phyloP scores from a whole-genome alignment of 106 monocot genomes.

The Dactylorhiza incarnata region DNA sequence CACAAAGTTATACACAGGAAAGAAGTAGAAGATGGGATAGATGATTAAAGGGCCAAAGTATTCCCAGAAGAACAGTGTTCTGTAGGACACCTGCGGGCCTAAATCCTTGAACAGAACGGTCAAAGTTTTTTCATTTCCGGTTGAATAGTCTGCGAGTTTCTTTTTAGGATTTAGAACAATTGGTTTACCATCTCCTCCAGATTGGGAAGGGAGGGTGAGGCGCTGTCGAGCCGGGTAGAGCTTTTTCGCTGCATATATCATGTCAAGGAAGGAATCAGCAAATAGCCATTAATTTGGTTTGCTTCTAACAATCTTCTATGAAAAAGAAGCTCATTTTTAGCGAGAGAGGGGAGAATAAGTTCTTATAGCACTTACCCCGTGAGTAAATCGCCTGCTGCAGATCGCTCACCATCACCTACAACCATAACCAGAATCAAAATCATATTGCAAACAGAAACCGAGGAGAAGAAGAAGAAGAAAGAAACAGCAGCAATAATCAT shows the following conservation, averaged over 20 bases:
- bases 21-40: constrained; percentile 82
- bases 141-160: constrained; percentile 53
- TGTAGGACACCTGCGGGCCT: constrained; percentile 67
- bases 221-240: constrained; percentile 83
- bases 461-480: not conserved
- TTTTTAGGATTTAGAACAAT: constrained; percentile 55
- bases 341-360: not conserved
- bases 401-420: constrained; percentile 77
- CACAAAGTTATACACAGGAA: constrained; percentile 77
- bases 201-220: constrained; percentile 58
- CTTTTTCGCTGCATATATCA: constrained; percentile 48
- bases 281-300: not conserved
- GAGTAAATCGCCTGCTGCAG: constrained; percentile 64
- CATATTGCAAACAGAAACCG: not conserved
- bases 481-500: not conserved
- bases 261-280: not conserved
- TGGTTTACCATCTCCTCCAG: constrained; percentile 44
- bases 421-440: not conserved
- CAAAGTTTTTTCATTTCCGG: constrained; percentile 36
- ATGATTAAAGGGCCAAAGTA: constrained; percentile 81
- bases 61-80: constrained; percentile 90
- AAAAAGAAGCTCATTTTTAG: not conserved
- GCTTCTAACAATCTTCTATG: not conserved
- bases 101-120: constrained; percentile 88
- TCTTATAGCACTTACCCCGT: constrained; percentile 40